Evolutionary conservation across 495 filamentous ascomycete genomes (phyloP), one percentile per base, ranked within the genome.

Genomic region (Hypoxylon cercidicola): DNA sequence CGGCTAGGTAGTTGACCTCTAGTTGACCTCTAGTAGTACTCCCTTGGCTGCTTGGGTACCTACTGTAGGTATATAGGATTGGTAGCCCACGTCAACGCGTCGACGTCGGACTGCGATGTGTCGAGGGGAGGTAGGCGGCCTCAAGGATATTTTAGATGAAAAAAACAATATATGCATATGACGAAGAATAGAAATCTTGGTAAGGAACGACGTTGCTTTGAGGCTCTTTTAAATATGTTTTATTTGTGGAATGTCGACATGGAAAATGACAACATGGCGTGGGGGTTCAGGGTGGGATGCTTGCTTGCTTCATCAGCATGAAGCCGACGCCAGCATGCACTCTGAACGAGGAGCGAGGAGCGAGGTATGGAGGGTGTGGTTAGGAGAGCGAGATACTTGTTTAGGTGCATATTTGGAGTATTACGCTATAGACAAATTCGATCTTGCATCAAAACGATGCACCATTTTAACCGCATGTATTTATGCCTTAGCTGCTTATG

Each of bases 241-340:
- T 64, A 69, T 71, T 73, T 71, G 71, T 72, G 71, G 71, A 60
- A 66, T 67, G 66, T 66, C 61, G 69, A 64, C 62, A 73, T 73
- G 62, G 65, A 66, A 64, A 60, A 73, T 73, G 68, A 73, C 71
- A 69, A 71, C 71, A 73, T 65, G 65, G 71, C 71, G 71, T 73
- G 71, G 69, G 69, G 71, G 68, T 56, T 69, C 61, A 60, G 71
- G 53, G 70, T 73, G 71, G 71, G 68, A 73, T 73, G 56, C 58
- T 62, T 58, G 15, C 30, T 18, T 39, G 34, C 13, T 51, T 50
- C 15, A 39, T 37, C 45, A 58, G 48, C 47, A 58, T 61, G 57
- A 66, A 28, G 57, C 46, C 64, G 57, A 48, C 57, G 64, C 55
- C 62, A 55, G 43, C 62, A 47, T 25, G 44, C 4, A 16, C 16